Evolutionary conservation across 495 filamentous ascomycete species (phyloP).

Genomic region (Lindgomyces ingoldianus): DNA sequence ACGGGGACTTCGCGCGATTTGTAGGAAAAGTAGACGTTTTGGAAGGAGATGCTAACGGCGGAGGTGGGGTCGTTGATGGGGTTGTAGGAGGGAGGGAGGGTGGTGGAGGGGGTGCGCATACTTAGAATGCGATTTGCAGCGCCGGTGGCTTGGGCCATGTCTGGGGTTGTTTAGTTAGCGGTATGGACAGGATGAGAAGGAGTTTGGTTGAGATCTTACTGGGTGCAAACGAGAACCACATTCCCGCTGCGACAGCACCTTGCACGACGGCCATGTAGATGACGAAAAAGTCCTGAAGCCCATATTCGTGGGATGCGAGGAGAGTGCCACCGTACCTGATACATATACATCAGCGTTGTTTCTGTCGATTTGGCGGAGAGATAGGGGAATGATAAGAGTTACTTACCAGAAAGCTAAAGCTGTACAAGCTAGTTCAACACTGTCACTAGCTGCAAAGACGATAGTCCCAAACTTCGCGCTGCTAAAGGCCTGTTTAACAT

Average conservation of each 20-base stretch:
- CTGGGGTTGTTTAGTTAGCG: conserved; percentile 6
- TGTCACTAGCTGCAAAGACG: conserved; percentile 38
- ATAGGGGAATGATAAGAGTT: no score
- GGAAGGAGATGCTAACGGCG: no score
- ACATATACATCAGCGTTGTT: no score
- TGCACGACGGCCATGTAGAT: conserved; percentile 40
- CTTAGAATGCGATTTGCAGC: conserved; percentile 37
- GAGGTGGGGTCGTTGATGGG: no score
- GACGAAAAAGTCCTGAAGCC: conserved; percentile 35
- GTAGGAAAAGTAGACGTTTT: conserved; percentile 68
- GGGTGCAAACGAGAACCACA: conserved; percentile 37
- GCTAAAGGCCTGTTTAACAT: conserved; percentile 32
- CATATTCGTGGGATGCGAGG: conserved; percentile 37
- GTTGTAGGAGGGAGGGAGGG: conserved; percentile 6
- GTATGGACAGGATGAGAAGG: background rate
- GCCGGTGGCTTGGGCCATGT: conserved; percentile 36
- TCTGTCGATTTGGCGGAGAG: no score
- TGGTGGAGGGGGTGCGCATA: conserved; percentile 16
- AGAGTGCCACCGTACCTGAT: conserved; percentile 40
- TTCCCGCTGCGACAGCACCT: conserved; percentile 36
- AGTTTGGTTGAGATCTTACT: no score
- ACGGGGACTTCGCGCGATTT: conserved; percentile 51
- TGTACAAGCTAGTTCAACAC: conserved; percentile 37
- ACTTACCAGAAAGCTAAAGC: conserved; percentile 39
- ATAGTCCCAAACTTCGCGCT: conserved; percentile 35